phyloP scores from a whole-genome alignment of 1,284 basidiomycete species.

The Rhizopogon hawkerae region DNA sequence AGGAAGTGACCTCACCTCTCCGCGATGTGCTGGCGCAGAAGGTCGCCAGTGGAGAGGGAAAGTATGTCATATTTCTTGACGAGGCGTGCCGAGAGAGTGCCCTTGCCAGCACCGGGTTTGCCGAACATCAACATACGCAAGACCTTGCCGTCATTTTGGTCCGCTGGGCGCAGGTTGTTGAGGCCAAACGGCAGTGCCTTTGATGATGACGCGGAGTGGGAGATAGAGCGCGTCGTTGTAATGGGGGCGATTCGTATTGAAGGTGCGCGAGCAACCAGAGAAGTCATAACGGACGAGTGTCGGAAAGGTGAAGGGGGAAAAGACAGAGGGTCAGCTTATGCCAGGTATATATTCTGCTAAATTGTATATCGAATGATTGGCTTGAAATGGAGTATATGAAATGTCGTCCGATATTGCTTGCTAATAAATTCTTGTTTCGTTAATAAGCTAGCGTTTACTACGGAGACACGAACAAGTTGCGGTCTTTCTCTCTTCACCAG shows the following conservation, averaged over 20 bases:
- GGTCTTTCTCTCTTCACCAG: neutral
- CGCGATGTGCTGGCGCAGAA: constrained; percentile 71
- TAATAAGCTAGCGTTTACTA: neutral
- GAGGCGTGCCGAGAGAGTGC: constrained; percentile 66
- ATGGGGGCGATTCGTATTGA: constrained; percentile 8
- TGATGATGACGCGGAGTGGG: constrained; percentile 32
- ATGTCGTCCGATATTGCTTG: constrained; percentile 6
- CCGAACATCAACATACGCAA: constrained; percentile 78
- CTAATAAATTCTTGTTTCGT: constrained; percentile 2
- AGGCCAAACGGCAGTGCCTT: constrained; percentile 48
- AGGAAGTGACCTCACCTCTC: constrained; percentile 36
- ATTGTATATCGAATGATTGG: constrained; percentile 12
- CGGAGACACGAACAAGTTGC: neutral
- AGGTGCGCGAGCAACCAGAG: constrained; percentile 10
- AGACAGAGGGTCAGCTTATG: neutral
- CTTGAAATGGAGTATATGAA: neutral
- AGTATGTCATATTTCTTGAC: constrained; percentile 70
- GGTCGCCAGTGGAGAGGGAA: constrained; percentile 72
- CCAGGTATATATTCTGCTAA: constrained; percentile 14
- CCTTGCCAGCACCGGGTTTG: constrained; percentile 74
- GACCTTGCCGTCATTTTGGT: constrained; percentile 32
- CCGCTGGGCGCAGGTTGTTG: constrained; percentile 31
- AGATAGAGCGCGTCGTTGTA: constrained; percentile 26
- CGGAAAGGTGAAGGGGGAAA: neutral
- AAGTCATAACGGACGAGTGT: constrained; percentile 13